phyloP scores from a whole-genome alignment of 1,139 yeast genomes.

The Kodamaea derodonti region DNA sequence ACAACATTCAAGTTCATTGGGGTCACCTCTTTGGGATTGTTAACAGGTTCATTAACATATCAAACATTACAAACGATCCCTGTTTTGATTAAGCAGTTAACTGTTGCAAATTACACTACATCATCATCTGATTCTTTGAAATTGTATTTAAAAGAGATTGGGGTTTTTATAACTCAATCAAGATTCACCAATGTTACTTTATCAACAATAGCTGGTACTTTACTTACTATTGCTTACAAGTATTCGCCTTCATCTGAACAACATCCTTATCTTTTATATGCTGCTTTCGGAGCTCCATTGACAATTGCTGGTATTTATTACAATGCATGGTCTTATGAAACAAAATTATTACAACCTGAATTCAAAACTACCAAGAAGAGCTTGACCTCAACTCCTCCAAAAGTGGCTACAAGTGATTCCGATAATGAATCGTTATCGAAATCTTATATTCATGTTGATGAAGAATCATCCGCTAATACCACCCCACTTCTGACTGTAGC shows the following conservation, averaged over 20 bases:
- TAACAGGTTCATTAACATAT: constrained; percentile 38
- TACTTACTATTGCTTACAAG: constrained; percentile 41
- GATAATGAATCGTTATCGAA: constrained; percentile 41
- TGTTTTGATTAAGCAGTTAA: constrained; percentile 27
- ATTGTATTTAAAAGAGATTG: constrained; percentile 6
- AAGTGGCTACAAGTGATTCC: constrained; percentile 6
- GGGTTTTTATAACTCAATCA: constrained; percentile 12
- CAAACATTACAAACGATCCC: constrained; percentile 38
- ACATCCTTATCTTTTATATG: constrained; percentile 55
- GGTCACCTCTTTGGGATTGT: constrained; percentile 49
- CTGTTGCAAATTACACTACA: constrained; percentile 6
- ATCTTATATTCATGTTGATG: constrained; percentile 50
- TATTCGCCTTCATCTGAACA: constrained; percentile 41
- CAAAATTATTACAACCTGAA: constrained; percentile 7
- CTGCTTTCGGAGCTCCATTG: constrained; percentile 48
- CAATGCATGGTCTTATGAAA: constrained; percentile 9
- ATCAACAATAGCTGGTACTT: constrained; percentile 34
- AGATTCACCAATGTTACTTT: constrained; percentile 30
- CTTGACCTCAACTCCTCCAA: constrained; percentile 1
- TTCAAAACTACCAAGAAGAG: not conserved
- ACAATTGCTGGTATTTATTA: constrained; percentile 12
- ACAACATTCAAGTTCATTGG: constrained; percentile 50
- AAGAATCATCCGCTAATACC: constrained; percentile 29
- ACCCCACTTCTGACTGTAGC: constrained; percentile 31
- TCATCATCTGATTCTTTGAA: constrained; percentile 5